Percentiles rank a stretch among this genome's conserved stretches.
Conservation (phyloP, 306 rosid genomes). For the Vigna reflexopilosa region DNA sequence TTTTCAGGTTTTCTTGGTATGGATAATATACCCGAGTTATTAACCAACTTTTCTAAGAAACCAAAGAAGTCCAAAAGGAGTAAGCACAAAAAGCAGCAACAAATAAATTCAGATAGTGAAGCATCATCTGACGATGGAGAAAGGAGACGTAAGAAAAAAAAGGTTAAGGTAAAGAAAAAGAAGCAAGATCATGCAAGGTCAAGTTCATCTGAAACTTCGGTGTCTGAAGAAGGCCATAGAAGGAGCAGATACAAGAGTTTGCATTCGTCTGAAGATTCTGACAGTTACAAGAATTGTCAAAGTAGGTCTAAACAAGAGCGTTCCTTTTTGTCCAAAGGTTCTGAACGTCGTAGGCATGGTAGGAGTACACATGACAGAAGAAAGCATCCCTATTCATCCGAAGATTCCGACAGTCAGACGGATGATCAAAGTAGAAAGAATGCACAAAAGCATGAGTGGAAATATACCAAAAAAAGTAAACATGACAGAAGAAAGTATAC, state of each 20-base stretch:
- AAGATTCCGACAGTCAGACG: constrained; percentile 54
- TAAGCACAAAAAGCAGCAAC: constrained; percentile 56
- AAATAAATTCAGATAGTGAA: constrained; percentile 51
- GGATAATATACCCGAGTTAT: constrained; percentile 71
- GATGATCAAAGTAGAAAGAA: constrained; percentile 51
- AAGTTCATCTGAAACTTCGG: constrained; percentile 63
- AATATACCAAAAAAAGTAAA: constrained; percentile 42
- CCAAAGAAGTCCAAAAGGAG: constrained; percentile 71
- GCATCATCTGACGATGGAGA: constrained; percentile 57
- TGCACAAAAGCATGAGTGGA: constrained; percentile 45
- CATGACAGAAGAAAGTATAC: constrained; percentile 44
- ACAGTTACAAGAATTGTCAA: constrained; percentile 42
- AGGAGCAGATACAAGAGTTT: constrained; percentile 50
- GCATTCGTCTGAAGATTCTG: constrained; percentile 55
- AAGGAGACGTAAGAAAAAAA: constrained; percentile 51
- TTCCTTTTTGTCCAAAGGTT: constrained; percentile 41
- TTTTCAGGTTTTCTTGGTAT: constrained; percentile 78
- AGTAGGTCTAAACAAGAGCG: constrained; percentile 50
- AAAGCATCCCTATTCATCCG: constrained; percentile 52
- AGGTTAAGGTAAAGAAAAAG: constrained; percentile 56
- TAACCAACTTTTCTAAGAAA: constrained; percentile 71
- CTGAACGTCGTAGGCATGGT: constrained; percentile 38
- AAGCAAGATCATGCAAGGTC: constrained; percentile 52
- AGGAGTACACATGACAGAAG: constrained; percentile 48
- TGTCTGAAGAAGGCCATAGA: constrained; percentile 46